Percentiles rank a stretch among this genome's conserved stretches.
Conservation (phyloP, 2,329 filamentous ascomycete genomes). For the Claviceps digitariae region DNA sequence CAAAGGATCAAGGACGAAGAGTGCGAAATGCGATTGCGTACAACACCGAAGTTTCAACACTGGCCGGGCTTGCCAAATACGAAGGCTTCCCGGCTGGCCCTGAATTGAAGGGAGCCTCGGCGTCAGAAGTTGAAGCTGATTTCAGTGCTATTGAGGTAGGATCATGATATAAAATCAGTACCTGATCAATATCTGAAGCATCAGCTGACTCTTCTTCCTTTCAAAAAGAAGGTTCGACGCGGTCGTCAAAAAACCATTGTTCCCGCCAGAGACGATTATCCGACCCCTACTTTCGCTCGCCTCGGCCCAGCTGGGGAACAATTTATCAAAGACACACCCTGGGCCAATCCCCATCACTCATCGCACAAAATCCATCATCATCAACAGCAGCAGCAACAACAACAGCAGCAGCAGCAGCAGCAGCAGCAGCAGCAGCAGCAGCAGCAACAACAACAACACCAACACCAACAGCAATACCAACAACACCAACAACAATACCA, state of each 20-base stretch:
- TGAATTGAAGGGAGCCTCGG: constrained; percentile 57
- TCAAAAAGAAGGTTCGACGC: constrained; percentile 19
- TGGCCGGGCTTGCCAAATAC: constrained; percentile 86
- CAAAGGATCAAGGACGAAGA: constrained; percentile 61
- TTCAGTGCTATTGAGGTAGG: constrained; percentile 73
- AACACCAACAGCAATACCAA: too few species aligned
- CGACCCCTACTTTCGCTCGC: constrained; percentile 32
- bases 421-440: not conserved
- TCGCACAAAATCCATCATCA: constrained; percentile 37
- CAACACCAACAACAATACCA: not conserved
- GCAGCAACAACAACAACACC: too few species aligned
- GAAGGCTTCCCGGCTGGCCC: constrained; percentile 95
- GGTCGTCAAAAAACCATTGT: constrained; percentile 24
- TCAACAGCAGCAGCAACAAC: not conserved
- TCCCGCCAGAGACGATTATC: constrained; percentile 33
- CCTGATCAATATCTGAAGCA: not conserved
- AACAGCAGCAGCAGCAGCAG: not conserved
- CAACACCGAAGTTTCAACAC: constrained; percentile 84
- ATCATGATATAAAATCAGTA: not conserved
- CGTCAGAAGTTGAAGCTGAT: constrained; percentile 70
- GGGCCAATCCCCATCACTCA: constrained; percentile 84
- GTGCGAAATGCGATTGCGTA: constrained; percentile 79
- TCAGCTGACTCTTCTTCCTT: constrained; percentile 9
- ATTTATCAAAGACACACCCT: constrained; percentile 78
- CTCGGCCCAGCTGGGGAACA: constrained; percentile 64